These are phyloP conservation scores for Tanacetum coccineum DNA, from an alignment of 129 eudicot genomes.

Conservation along the genomic window DNA sequence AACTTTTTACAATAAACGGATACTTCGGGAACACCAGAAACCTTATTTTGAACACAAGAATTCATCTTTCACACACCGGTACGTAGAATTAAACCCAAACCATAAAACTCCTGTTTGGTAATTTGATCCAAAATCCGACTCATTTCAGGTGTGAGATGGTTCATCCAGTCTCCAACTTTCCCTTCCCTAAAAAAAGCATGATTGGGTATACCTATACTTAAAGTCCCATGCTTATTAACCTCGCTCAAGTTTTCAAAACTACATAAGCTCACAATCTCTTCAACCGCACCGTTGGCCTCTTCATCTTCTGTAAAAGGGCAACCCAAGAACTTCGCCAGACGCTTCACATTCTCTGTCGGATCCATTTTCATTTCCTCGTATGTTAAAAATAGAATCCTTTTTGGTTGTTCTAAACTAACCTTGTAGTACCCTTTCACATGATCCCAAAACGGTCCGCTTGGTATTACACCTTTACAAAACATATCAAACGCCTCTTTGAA, in stretches of 20 bases:
- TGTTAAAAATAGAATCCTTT: conserved; percentile 22
- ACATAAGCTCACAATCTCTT: conserved; percentile 24
- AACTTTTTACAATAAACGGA: not conserved
- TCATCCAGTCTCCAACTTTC: conserved; percentile 24
- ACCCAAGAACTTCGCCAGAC: conserved; percentile 27
- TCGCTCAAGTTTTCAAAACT: conserved; percentile 31
- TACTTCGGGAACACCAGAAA: not conserved
- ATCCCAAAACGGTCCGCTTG: conserved; percentile 37
- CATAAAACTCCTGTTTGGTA: conserved; percentile 15
- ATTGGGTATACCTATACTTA: conserved; percentile 24
- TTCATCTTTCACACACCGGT: not conserved
- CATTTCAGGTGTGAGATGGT: conserved; percentile 27
- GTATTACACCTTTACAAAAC: conserved; percentile 26
- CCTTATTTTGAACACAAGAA: not conserved
- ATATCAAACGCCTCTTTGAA: conserved; percentile 28
- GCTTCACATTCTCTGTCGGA: conserved; percentile 3
- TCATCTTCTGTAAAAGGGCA: conserved; percentile 28
- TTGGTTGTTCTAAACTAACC: conserved; percentile 20
- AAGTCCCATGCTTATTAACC: conserved; percentile 27
- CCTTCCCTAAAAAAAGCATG: conserved; percentile 30
- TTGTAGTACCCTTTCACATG: conserved; percentile 35
- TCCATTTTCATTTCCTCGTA: conserved; percentile 24
- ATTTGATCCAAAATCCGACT: conserved; percentile 16
- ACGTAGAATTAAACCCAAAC: conserved; percentile 18
- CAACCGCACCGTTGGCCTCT: conserved; percentile 22